Conservation (phyloP, 1,139 yeast species). For the Debaryomycetaceae sp. region DNA sequence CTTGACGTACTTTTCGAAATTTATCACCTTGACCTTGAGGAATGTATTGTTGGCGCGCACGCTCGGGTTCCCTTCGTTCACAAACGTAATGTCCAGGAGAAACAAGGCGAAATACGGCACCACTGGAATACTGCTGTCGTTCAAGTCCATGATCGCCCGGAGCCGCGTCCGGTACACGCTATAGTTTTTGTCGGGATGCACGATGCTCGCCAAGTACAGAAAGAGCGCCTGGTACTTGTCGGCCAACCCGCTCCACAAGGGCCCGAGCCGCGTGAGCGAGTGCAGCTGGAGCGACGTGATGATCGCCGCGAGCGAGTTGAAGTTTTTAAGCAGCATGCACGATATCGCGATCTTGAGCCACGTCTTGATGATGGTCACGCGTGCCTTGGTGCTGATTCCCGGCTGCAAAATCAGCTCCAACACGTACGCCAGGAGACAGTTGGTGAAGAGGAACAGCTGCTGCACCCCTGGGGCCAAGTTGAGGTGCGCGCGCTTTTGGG, state of each 20-base stretch:
- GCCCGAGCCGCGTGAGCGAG: slow-evolving; percentile 55
- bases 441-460: slow-evolving; percentile 61
- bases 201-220: slow-evolving; percentile 55
- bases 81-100: slow-evolving; percentile 78
- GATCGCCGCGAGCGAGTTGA: slow-evolving; percentile 82
- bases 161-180: slow-evolving; percentile 61
- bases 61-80: slow-evolving; percentile 77
- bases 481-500: slow-evolving; percentile 50
- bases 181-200: slow-evolving; percentile 81
- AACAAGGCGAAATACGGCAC: slow-evolving; percentile 83
- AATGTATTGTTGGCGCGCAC: slow-evolving; percentile 52
- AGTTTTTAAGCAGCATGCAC: slow-evolving; percentile 70
- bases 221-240: slow-evolving; percentile 57
- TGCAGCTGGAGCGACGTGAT: slow-evolving; percentile 79
- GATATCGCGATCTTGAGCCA: slow-evolving; percentile 84
- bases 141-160: slow-evolving; percentile 40
- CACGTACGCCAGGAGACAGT: slow-evolving; percentile 72
- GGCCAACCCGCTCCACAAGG: slow-evolving; percentile 57
- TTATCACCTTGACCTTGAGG: slow-evolving; percentile 51
- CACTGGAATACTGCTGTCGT: slow-evolving; percentile 53
- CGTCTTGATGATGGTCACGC: slow-evolving; percentile 53
- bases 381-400: slow-evolving; percentile 33
- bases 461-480: slow-evolving; percentile 67
- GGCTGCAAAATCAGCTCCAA: slow-evolving; percentile 65
- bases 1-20: slow-evolving; percentile 73